These are phyloP conservation scores for Lobosporangium transversale DNA, from an alignment of 192 early-diverging fungal genomes.

Conservation along the genomic window DNA sequence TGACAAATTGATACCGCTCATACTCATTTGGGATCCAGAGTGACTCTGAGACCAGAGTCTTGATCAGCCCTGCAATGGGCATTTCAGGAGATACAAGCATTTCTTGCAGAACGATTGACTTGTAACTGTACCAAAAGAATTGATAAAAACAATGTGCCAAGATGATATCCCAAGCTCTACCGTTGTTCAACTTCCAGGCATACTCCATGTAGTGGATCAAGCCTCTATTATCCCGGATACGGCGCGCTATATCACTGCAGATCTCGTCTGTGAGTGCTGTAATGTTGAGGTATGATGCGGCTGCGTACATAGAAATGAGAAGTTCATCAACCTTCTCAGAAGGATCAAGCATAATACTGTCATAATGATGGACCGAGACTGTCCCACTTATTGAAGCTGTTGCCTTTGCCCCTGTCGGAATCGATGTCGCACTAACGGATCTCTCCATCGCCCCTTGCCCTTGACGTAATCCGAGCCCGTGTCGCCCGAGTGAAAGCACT, in stretches of 20 bases:
- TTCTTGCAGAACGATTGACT: slow-evolving; percentile 22
- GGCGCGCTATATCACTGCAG: slow-evolving; percentile 44
- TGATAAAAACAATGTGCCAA: slow-evolving; percentile 48
- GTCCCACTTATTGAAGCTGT: neutral
- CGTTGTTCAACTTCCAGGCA: slow-evolving; percentile 48
- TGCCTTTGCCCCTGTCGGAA: slow-evolving; percentile 4
- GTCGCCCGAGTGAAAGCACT: slow-evolving; percentile 8
- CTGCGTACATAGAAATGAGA: slow-evolving; percentile 47
- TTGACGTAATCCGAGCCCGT: slow-evolving; percentile 24
- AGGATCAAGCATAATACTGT: slow-evolving; percentile 42
- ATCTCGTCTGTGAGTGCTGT: slow-evolving; percentile 46
- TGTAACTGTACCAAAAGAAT: slow-evolving; percentile 44
- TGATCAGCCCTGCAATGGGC: slow-evolving; percentile 39
- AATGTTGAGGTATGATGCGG: slow-evolving; percentile 50
- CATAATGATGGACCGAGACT: slow-evolving; percentile 2
- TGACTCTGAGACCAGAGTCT: slow-evolving; percentile 30
- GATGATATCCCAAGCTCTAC: slow-evolving; percentile 49
- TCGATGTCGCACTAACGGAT: neutral
- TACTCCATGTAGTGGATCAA: slow-evolving; percentile 51
- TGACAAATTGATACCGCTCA: slow-evolving; percentile 44
- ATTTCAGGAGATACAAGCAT: slow-evolving; percentile 47
- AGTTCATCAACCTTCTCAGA: slow-evolving; percentile 46
- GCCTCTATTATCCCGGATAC: slow-evolving; percentile 36
- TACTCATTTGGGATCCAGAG: slow-evolving; percentile 47
- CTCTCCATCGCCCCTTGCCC: neutral